Base-by-base conservation (phyloP, 2,329 filamentous ascomycete genomes). In the Aspergillus sp. region DNA sequence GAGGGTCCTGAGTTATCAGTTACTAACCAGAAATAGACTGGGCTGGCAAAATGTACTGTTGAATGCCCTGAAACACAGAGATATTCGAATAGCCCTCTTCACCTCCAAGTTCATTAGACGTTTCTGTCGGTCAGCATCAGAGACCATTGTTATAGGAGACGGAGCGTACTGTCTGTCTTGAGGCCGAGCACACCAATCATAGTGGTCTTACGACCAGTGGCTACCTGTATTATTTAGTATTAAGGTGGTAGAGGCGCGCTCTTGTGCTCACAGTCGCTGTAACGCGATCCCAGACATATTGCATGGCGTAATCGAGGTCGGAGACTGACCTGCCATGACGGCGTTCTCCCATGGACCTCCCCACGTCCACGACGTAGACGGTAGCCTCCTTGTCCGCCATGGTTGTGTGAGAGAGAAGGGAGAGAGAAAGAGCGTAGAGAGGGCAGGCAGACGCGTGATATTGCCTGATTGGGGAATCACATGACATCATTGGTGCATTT, bases 361-460 rank as follows among this genome's bases (percentile, higher is more conserved):
- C 88, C 15, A 95, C 68, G 62, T 98, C 91, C 39, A 98, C 64
- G 47, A 98, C 81, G 59, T 91, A 98, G 26, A 96, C 75, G 0
- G 82, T 91, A 6, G 86, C 86, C 66, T 96, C 86, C 58, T 98
- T 98, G 41, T 83, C 79, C 8, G 86, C 82, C 89, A 96, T 96
- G 34, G 15, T 14, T 14, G 11, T 28, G 13, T 28, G 14, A 28
- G 12, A 10, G n/a, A 24, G 13, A 12, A 4, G 19, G 12, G 12
- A 26, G 12, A 15, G n/a, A 10, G 17, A 8, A 25, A 14, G 11
- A 13, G 13, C 10, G 15, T 8, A 13, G 24, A 24, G 14, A 37
- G 32, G 29, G 42, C 47, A 62, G 59, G 60, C 57, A 62, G 60
- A 63, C 60, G 58, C 60, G 59, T 51, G 50, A 51, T 55, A 57